Evolutionary conservation across 139 green algal genomes (phyloP).

Genomic region (Bryopsis sp.): DNA sequence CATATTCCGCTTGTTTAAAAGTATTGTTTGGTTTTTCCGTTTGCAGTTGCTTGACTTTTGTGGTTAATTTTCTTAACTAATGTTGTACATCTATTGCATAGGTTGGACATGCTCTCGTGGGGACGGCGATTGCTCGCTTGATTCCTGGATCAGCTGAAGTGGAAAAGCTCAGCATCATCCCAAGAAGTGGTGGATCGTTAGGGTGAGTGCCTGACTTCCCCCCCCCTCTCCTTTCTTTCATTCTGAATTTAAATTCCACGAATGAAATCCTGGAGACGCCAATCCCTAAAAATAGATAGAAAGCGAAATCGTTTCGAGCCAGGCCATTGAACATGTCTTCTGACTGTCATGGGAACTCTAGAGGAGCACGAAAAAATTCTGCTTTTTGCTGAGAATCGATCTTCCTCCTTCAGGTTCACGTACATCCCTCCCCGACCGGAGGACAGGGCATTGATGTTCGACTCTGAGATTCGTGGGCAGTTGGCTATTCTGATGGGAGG

Average conservation of each 20-base stretch:
- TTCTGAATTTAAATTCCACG: too few species aligned
- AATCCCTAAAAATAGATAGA: too few species aligned
- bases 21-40: background rate
- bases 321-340: too few species aligned
- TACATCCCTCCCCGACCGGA: slow-evolving; percentile 61
- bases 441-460: slow-evolving; percentile 81
- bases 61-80: background rate
- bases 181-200: slow-evolving; percentile 56
- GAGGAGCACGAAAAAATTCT: too few species aligned
- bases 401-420: slow-evolving; percentile 40
- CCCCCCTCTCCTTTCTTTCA: too few species aligned
- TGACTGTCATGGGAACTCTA: too few species aligned
- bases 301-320: too few species aligned
- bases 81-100: slow-evolving; percentile 10
- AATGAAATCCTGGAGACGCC: too few species aligned
- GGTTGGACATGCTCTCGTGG: slow-evolving; percentile 81
- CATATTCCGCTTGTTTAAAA: background rate
- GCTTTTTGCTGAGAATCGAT: background rate
- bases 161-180: slow-evolving; percentile 79
- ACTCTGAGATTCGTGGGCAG: slow-evolving; percentile 75
- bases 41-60: background rate
- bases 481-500: slow-evolving; percentile 84
- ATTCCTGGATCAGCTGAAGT: slow-evolving; percentile 46
- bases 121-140: slow-evolving; percentile 53
- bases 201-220: slow-evolving; percentile 28